A percentile compares a stretch with the other conserved stretches of the same genome.
Evolutionary conservation across 805 yeast genomes (phyloP).

Genomic region (Sungouiella blattae): DNA sequence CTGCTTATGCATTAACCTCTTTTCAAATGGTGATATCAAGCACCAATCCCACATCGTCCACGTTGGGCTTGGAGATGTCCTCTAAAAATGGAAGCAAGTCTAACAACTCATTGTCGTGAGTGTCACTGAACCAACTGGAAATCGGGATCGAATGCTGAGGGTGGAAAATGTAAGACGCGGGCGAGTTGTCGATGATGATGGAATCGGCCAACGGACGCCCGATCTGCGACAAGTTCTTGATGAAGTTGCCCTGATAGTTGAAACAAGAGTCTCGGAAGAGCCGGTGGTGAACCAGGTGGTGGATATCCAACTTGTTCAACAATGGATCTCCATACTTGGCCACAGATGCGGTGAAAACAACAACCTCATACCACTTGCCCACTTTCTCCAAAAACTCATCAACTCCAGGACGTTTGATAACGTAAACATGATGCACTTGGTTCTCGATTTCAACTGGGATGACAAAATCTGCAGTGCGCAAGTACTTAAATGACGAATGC

Average conservation of each 20-base stretch:
- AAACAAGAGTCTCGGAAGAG: constrained; percentile 92
- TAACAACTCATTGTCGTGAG: constrained; percentile 91
- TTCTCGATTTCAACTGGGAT: constrained; percentile 96
- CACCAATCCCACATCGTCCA: constrained; percentile 81
- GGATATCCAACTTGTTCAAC: constrained; percentile 80
- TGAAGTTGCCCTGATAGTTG: constrained; percentile 90
- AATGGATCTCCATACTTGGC: constrained; percentile 95
- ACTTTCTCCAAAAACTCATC: constrained; percentile 85
- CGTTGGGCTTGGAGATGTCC: constrained; percentile 69
- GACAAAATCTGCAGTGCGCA: constrained; percentile 91
- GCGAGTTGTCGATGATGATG: constrained; percentile 93
- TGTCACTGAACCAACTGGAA: constrained; percentile 96
- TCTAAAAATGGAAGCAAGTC: constrained; percentile 89
- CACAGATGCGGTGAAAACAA: constrained; percentile 95
- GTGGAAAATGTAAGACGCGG: constrained; percentile 96
- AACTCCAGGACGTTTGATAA: constrained; percentile 96
- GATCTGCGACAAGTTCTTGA: constrained; percentile 88
- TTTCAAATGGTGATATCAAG: constrained; percentile 64
- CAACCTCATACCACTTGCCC: constrained; percentile 88
- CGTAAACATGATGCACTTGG: constrained; percentile 90
- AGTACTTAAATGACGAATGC: constrained; percentile 89
- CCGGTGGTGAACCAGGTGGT: constrained; percentile 78
- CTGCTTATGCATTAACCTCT: constrained; percentile 14
- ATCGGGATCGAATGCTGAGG: constrained; percentile 98
- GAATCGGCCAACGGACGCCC: constrained; percentile 87